phyloP scores from a whole-genome alignment of 2,329 filamentous ascomycete genomes.

The Metarhizium rileyi region DNA sequence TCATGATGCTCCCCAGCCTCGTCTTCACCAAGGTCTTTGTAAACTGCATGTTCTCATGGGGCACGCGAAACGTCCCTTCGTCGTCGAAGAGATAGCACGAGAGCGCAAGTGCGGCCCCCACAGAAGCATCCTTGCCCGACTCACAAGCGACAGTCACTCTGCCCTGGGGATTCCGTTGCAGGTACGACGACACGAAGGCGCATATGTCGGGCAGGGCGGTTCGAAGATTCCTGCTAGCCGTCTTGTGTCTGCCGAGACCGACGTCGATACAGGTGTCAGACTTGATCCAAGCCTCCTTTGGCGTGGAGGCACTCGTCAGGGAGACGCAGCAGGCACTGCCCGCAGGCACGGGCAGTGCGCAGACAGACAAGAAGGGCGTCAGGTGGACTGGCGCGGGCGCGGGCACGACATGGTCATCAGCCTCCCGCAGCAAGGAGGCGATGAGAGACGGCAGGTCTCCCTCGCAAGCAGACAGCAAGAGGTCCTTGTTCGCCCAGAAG shows the following conservation, averaged over 20 bases:
- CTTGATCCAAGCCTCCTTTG: conserved; percentile 30
- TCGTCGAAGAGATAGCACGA: conserved; percentile 65
- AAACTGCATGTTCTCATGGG: conserved; percentile 27
- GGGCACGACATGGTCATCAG: background rate
- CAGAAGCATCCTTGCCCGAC: conserved; percentile 68
- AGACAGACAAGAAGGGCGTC: conserved; percentile 27
- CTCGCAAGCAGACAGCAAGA: conserved; percentile 55
- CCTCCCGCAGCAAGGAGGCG: conserved; percentile 19
- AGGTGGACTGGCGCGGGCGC: conserved; percentile 15
- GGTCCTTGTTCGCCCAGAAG: conserved; percentile 65
- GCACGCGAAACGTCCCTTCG: conserved; percentile 36
- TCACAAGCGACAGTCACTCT: conserved; percentile 57
- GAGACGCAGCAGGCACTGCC: conserved; percentile 29
- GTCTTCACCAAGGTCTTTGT: conserved; percentile 71
- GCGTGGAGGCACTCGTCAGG: conserved; percentile 33
- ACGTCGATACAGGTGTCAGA: conserved; percentile 40
- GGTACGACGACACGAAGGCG: conserved; percentile 38
- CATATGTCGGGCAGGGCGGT: conserved; percentile 55
- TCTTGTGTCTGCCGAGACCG: conserved; percentile 60
- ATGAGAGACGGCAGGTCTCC: conserved; percentile 49
- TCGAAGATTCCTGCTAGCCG: conserved; percentile 76
- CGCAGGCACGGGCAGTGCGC: conserved; percentile 19
- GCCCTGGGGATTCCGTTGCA: conserved; percentile 15
- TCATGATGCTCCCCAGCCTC: conserved; percentile 73
- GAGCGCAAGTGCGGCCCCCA: conserved; percentile 67